Evolutionary conservation across 2,329 filamentous ascomycete genomes (phyloP).

Genomic region (Epichloe glyceriae): DNA sequence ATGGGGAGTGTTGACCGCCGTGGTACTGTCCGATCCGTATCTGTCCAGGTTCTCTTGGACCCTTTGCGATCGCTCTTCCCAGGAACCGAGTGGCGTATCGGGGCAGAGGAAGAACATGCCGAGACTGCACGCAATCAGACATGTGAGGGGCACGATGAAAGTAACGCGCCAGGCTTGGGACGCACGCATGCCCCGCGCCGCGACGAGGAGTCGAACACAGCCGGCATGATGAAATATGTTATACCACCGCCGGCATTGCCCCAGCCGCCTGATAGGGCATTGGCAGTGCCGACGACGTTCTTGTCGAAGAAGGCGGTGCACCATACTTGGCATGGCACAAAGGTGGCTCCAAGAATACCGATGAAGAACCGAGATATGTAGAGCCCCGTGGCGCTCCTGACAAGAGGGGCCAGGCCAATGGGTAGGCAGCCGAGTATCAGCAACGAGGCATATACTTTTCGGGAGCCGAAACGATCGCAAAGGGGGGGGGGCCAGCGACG

Average conservation of each 20-base stretch:
- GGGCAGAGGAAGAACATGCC: conserved; percentile 60
- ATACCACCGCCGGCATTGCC: conserved; percentile 83
- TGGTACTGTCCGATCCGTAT: conserved; percentile 27
- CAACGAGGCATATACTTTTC: conserved; percentile 63
- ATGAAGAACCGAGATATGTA: conserved; percentile 68
- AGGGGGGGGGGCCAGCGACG: conserved; percentile 62
- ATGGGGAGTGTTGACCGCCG: conserved; percentile 39
- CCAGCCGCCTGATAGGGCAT: conserved; percentile 71
- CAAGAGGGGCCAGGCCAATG: conserved; percentile 67
- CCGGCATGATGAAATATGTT: conserved; percentile 90
- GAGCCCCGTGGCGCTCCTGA: conserved; percentile 50
- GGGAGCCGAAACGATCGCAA: conserved; percentile 77
- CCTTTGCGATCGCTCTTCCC: conserved; percentile 56
- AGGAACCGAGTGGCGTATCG: conserved; percentile 72
- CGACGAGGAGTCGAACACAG: conserved; percentile 69
- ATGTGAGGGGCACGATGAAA: conserved; percentile 71
- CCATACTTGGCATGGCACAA: conserved; percentile 86
- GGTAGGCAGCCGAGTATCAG: conserved; percentile 71
- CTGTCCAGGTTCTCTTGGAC: conserved; percentile 38
- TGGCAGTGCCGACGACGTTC: conserved; percentile 79
- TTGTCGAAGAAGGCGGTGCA: conserved; percentile 89
- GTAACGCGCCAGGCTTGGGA: conserved; percentile 72
- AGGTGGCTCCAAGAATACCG: conserved; percentile 63
- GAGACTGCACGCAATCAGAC: conserved; percentile 55
- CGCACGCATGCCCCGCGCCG: conserved; percentile 41